Conservation (phyloP, 108 stramenopile genomes). For the Pseudonitzschia pungens region DNA sequence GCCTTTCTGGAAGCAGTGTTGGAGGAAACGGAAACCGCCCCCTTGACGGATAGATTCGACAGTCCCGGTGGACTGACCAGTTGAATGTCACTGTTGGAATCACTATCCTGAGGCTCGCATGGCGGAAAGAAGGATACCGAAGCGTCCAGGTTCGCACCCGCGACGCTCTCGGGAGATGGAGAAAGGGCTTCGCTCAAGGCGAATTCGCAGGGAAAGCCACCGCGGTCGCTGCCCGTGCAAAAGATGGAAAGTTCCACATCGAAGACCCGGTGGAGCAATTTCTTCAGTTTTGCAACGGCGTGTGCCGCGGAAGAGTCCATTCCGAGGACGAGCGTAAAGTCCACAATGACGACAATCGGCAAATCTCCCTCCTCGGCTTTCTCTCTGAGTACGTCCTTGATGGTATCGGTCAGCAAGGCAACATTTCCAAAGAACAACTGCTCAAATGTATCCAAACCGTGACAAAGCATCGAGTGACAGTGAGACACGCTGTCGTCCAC, state of each 20-base stretch:
- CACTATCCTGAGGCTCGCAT: background rate
- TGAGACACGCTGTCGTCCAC: background rate
- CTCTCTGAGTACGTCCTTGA: conserved; percentile 48
- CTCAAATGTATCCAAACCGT: background rate
- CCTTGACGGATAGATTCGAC: conserved; percentile 7
- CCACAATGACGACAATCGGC: conserved; percentile 67
- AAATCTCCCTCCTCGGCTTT: conserved; percentile 32
- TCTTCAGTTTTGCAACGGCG: conserved; percentile 66
- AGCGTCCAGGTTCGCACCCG: background rate
- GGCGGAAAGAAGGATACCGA: background rate
- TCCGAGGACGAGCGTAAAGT: conserved; percentile 70
- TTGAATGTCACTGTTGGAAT: background rate
- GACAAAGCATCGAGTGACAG: background rate
- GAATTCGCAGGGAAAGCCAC: conserved; percentile 72
- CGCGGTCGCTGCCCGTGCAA: conserved; percentile 54
- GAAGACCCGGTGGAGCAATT: conserved; percentile 45
- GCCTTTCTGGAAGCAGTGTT: conserved; percentile 18
- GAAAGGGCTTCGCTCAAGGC: conserved; percentile 49
- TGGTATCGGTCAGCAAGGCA: conserved; percentile 51
- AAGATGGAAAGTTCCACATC: conserved; percentile 58
- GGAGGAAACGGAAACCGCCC: conserved; percentile 13
- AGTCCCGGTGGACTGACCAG: background rate
- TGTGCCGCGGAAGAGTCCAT: conserved; percentile 82
- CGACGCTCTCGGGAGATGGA: background rate
- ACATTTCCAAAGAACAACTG: conserved; percentile 46